These are phyloP conservation scores for Umbilicus rupestris DNA, from an alignment of 164 flowering plant species.

Conservation along the genomic window DNA sequence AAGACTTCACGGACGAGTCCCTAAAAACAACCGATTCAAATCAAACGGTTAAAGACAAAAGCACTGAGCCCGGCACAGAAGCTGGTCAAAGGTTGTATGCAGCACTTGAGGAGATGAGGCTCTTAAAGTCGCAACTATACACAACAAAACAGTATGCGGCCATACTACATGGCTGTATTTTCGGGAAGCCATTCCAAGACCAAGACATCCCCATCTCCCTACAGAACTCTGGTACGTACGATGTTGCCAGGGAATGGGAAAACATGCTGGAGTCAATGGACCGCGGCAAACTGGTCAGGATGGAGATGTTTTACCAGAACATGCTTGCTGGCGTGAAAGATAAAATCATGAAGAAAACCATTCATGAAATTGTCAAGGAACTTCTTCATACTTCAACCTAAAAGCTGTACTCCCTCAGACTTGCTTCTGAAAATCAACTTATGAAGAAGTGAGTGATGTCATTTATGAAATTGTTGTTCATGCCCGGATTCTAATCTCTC, in stretches of 20 bases:
- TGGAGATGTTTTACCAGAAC: conserved; percentile 62
- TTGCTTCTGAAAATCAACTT: too few species aligned
- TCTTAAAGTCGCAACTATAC: conserved; percentile 46
- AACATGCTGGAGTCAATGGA: conserved; percentile 66
- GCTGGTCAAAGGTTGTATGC: conserved; percentile 30
- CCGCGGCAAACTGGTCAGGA: conserved; percentile 33
- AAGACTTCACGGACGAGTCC: conserved; percentile 36
- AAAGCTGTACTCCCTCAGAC: neutral
- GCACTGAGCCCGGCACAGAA: conserved; percentile 21
- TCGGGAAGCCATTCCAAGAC: conserved; percentile 60
- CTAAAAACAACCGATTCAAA: neutral
- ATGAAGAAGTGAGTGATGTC: too few species aligned
- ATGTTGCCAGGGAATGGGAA: conserved; percentile 74
- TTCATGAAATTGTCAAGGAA: conserved; percentile 63
- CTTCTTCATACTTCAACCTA: conserved; percentile 33
- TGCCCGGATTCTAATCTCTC: too few species aligned
- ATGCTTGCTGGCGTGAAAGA: conserved; percentile 73
- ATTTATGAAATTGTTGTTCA: too few species aligned
- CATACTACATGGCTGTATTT: conserved; percentile 65
- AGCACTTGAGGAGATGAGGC: conserved; percentile 48
- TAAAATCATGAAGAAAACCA: conserved; percentile 56
- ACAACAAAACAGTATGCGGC: conserved; percentile 59
- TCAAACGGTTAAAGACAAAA: conserved; percentile 13
- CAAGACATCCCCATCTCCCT: conserved; percentile 49
- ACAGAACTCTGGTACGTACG: conserved; percentile 37